Percentiles rank a stretch among this genome's conserved stretches.
phyloP scores from a whole-genome alignment of 2,329 filamentous ascomycete species.

The Epichloe sibirici region DNA sequence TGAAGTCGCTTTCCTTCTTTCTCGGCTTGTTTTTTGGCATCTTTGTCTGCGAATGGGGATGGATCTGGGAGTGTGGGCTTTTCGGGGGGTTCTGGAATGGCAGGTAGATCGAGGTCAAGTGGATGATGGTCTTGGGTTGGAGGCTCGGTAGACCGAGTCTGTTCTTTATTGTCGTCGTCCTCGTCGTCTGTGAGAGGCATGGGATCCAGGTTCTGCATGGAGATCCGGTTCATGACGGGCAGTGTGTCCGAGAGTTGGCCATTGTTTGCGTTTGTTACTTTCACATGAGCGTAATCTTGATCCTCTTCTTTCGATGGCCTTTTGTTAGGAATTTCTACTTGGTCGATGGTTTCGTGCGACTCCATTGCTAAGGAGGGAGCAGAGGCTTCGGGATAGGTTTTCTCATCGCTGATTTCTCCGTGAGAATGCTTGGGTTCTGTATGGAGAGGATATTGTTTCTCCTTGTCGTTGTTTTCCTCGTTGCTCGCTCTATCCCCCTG shows the following conservation, averaged over 20 bases:
- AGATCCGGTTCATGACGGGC: conserved; percentile 10
- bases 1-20: conserved; percentile 51
- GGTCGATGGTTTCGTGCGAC: background rate
- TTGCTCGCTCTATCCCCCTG: background rate
- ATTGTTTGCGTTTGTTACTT: background rate
- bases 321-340: background rate
- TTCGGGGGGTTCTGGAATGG: conserved; percentile 37
- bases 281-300: background rate
- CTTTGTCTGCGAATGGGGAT: conserved; percentile 47
- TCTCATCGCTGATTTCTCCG: background rate
- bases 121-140: background rate
- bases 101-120: conserved; percentile 21
- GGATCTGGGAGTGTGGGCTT: conserved; percentile 38
- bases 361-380: background rate
- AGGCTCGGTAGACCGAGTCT: too few relatives aligned
- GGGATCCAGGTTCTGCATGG: conserved; percentile 27
- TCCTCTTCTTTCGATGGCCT: background rate
- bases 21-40: conserved; percentile 54
- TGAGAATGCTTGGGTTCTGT: background rate
- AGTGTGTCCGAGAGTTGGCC: background rate
- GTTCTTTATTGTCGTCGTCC: background rate
- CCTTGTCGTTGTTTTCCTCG: background rate
- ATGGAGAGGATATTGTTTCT: too few relatives aligned
- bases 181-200: conserved; percentile 17
- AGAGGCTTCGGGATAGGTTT: background rate